Conservation (phyloP, 2,329 filamentous ascomycete species). For the Tolypocladium ophioglossoides region DNA sequence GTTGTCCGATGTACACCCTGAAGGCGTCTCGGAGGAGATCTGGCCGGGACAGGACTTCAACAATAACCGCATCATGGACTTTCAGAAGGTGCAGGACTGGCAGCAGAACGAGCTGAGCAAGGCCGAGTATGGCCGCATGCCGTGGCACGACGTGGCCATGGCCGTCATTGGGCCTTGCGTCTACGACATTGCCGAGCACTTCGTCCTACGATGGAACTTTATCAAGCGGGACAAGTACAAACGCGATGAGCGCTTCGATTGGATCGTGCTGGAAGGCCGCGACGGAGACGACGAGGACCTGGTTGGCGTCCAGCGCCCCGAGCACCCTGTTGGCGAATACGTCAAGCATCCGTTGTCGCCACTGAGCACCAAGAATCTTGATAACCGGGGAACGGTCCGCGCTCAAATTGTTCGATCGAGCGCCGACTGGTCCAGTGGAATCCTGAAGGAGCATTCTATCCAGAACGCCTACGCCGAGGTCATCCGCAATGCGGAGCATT, state of each 20-base stretch:
- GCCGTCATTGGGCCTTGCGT: slow-evolving; percentile 81
- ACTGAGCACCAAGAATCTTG: slow-evolving; percentile 52
- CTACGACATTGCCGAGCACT: slow-evolving; percentile 92
- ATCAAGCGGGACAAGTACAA: slow-evolving; percentile 98
- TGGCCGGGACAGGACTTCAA: slow-evolving; percentile 98
- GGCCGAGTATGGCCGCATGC: slow-evolving; percentile 87
- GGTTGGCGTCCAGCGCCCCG: slow-evolving; percentile 77
- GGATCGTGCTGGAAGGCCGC: slow-evolving; percentile 70
- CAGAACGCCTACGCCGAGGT: slow-evolving; percentile 79
- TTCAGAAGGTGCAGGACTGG: slow-evolving; percentile 84
- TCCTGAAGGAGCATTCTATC: slow-evolving; percentile 73
- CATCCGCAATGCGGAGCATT: slow-evolving; percentile 82
- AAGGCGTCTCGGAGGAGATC: slow-evolving; percentile 69
- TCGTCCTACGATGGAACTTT: slow-evolving; percentile 92
- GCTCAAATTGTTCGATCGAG: slow-evolving; percentile 86
- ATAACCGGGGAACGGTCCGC: slow-evolving; percentile 61
- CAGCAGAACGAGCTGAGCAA: slow-evolving; percentile 88
- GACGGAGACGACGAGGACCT: slow-evolving; percentile 74
- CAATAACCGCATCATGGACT: slow-evolving; percentile 94
- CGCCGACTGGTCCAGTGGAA: slow-evolving; percentile 87
- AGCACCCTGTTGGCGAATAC: slow-evolving; percentile 83
- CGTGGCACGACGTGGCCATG: slow-evolving; percentile 96
- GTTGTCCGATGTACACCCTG: slow-evolving; percentile 78
- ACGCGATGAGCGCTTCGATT: slow-evolving; percentile 71
- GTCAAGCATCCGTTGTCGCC: slow-evolving; percentile 67